Base-by-base conservation (phyloP, 805 yeast species). In the Crinitomyces ghanaensis region DNA sequence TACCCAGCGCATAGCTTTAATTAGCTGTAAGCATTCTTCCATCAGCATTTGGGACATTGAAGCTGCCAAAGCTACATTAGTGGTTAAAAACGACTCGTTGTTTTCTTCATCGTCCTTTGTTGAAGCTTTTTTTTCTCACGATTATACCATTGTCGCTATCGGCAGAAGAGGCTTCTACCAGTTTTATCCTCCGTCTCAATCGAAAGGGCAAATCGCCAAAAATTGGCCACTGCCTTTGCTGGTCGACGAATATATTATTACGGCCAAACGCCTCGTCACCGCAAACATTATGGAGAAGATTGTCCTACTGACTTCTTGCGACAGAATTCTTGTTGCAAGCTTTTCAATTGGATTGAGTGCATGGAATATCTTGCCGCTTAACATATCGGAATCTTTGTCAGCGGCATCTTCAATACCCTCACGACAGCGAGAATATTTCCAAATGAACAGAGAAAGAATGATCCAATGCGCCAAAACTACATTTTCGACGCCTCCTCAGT, bases 241-340 rank as follows among this genome's bases (percentile, higher is more conserved):
- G 28, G 24, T n/a, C 15, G 19, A 20, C 13, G 27, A n/a, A 17
- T 24, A 32, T 21, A 19, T 37, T 26, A 23, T 45, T 25, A 22
- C 46, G 16, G 75, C 77, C 35, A 68, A 66, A 33, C 68, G 69
- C 39, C 51, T 83, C 7, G 50, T 66, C 2, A 76, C 93, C 0
- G 83, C 93, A 4, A 64, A 91, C 49, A 76, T 81, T 17, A 76
- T 72, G 46, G 91, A 81, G 50, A 62, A 86, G 40, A 56, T 82
- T 19, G 72, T 82, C 1, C 69, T 74, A 37, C 62, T 67, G 30
- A 57, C 69, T 3, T 56, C 55, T 8, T 62, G 62, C 30, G 72
- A 70, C 7, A 67, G 67, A 23, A 44, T 80, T 9, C 56, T 77
- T 4, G 73, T 80, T 3, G 75, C 77, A 1, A 72, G 81, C 0